These are phyloP conservation scores for Malus domestica DNA, from an alignment of 306 rosid species.

Conservation along the genomic window ASM211411v1 NC_041802.1:7882001-7882500, in stretches of 20 bases:
- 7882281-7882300: constrained; percentile 42
- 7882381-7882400: background rate
- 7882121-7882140: background rate
- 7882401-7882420: background rate
- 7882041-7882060: background rate
- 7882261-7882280: constrained; percentile 62
- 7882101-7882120: background rate
- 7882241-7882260: constrained; percentile 78
- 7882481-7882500: background rate
- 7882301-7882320: constrained; percentile 45
- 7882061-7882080: background rate
- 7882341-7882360: constrained; percentile 1
- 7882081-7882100: background rate
- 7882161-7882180: constrained; percentile 11
- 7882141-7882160: background rate
- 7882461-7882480: background rate
- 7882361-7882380: constrained; percentile 9
- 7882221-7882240: constrained; percentile 82
- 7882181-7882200: constrained; percentile 45
- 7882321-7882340: constrained; percentile 36
- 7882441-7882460: background rate
- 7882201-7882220: constrained; percentile 71
- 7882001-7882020: background rate
- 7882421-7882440: background rate
- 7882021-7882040: background rate